Base-by-base conservation (phyloP, 2,329 filamentous ascomycete species). In the Talaromyces sp. region DNA sequence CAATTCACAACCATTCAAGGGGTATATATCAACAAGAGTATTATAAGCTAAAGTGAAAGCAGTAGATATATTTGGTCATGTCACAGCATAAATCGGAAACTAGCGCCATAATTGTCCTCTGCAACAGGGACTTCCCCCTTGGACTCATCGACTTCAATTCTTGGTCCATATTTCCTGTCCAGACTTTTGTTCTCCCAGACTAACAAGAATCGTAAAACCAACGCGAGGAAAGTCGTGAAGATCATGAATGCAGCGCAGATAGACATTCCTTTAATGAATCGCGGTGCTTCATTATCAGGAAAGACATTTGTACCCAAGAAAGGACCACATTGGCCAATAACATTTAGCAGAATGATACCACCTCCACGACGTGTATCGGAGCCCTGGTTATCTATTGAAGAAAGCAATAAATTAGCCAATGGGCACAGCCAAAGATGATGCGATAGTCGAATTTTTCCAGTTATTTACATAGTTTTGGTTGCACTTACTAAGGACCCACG, bases 331-430 rank as follows among this genome's bases (percentile, higher is more conserved):
- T 87, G 88, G 0, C 86, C 87, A 37, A 90, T 75, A 59, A 87
- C 72, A 63, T 88, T 88, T 43, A 86, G 73, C n/a, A 89, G 78
- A 8, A 86, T 83, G 47, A 90, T 86, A 3, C 81, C 81, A 2
- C 82, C 81, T 4, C 87, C 87, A 2, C 86, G 80, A 43, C 87
- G 84, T 2, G 85, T 86, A 64, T 88, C 86, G 33, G 77, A 83
- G 13, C 86, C 86, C 68, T 89, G 86, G 66, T 89, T 89, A 66
- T 89, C 85, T 75, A 19, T 33, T 11, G 43, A 8, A 42, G 10
- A n/a, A 20, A 17, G 33, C 13, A 8, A 24, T 9, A 13, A 17
- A 36, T 41, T 17, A 49, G 47, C 27, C 3, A 16, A 42, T n/a
- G 11, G 3, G 3, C 20, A 8, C 7, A 6, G 2, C 20, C 20